Base-by-base conservation (phyloP, 2,329 filamentous ascomycete genomes). In the Ophiostoma piceae region DNA sequence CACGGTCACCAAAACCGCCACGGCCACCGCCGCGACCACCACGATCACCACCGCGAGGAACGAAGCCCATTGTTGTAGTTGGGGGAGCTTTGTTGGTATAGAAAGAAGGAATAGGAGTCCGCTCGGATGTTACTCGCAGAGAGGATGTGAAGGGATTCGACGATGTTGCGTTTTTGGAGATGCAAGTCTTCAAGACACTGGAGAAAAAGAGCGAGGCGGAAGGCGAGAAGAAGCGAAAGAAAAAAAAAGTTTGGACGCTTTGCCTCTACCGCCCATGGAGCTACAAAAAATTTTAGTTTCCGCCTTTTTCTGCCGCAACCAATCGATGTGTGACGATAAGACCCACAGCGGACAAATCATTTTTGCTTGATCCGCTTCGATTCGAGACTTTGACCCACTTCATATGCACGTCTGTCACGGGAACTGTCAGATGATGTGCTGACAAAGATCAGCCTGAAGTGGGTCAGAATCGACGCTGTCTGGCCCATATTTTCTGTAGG, bases 61-160 rank as follows among this genome's bases (percentile, higher is more conserved):
- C 80, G 72, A 83, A 82, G 73, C 78, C 80, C 81, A 83, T 83
- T 71, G 66, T 71, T 67, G n/a, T 26, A 16, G 47, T 47, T 66
- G 57, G 60, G 60, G 16, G 60, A 14, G 35, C 51, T 54, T 64
- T 70, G 57, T 29, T 51, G 22, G 47, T 29, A 62, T 29, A 62
- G 41, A 26, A 22, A 51, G 26, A 62, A 68, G 37, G 43, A 64
- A n/a, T 26, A 35, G 7, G 11, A 62, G 47, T 66, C 43, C 67
- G 67, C 67, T 67, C 69, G 54, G 41, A 67, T 35, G 39, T 32
- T n/a, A 64, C 22, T 67, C n/a, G 64, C 65, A 47, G 54, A 32
- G 51, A 39, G 62, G 68, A 70, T 57, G 64, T 43, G 37, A 67
- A 67, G 37, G 37, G 22, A 3, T 66, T 26, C 29, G 37, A 29